A percentile compares a stretch with the other conserved stretches of the same genome.
Conservation (phyloP, 2,329 filamentous ascomycete genomes). For the Pseudogymnoascus sp. region DNA sequence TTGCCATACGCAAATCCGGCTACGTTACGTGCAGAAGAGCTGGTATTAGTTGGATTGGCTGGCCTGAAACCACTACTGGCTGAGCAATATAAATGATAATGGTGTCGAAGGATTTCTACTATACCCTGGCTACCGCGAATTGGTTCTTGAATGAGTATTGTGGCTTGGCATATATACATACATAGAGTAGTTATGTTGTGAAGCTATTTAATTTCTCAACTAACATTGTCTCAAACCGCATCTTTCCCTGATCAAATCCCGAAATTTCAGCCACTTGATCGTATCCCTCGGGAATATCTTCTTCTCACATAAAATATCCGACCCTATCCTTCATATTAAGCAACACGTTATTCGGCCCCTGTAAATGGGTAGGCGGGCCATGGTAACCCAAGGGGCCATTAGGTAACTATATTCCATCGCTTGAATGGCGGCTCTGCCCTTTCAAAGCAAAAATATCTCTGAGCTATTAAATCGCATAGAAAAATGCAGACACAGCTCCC, state of each 20-base stretch:
- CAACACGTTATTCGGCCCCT: neutral
- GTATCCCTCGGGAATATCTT: neutral
- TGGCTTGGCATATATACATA: neutral
- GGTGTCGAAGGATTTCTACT: neutral
- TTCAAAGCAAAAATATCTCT: no score
- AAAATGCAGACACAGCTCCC: no score
- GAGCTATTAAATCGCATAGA: no score
- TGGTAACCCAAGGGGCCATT: neutral
- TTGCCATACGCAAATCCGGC: neutral
- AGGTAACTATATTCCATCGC: neutral
- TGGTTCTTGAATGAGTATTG: neutral
- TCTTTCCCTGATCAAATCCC: neutral
- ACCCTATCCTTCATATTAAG: neutral
- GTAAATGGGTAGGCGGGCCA: neutral
- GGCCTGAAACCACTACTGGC: slow-evolving; percentile 2
- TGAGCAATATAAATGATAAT: neutral
- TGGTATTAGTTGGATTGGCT: neutral
- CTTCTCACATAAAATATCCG: neutral
- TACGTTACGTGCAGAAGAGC: neutral
- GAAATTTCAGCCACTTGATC: neutral
- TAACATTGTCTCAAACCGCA: neutral
- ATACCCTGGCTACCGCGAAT: neutral
- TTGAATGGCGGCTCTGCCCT: no score
- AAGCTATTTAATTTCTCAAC: neutral
- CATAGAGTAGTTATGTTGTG: neutral